These are phyloP conservation scores for Trametes cinnabarina DNA, from an alignment of 768 basidiomycete species.

Conservation along the genomic window DNA sequence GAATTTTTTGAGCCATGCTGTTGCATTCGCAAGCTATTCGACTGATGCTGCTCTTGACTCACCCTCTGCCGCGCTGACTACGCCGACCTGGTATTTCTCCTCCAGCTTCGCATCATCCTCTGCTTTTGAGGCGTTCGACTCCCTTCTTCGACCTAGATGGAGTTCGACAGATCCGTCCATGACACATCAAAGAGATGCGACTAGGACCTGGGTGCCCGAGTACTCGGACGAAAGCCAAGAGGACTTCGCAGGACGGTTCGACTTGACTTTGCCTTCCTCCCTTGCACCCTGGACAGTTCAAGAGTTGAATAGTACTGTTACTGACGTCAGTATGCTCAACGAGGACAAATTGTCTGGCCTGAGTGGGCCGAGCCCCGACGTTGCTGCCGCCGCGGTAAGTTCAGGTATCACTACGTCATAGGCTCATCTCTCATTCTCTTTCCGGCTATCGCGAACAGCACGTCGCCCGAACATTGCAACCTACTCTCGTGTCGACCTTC, in stretches of 20 bases:
- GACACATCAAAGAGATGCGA: neutral
- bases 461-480: conserved; percentile 71
- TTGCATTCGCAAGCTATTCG: conserved; percentile 24
- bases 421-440: neutral
- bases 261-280: conserved; percentile 8
- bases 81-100: conserved; percentile 64
- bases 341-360: neutral
- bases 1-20: conserved; percentile 56
- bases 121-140: conserved; percentile 55
- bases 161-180: neutral
- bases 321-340: neutral
- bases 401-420: too few species aligned
- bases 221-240: conserved; percentile 36
- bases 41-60: neutral
- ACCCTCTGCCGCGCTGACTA: conserved; percentile 15
- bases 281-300: conserved; percentile 23
- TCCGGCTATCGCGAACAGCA: conserved; percentile 40
- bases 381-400: conserved; percentile 20
- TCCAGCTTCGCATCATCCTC: conserved; percentile 53
- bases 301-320: conserved; percentile 21
- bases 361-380: conserved; percentile 10
- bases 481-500: conserved; percentile 78
- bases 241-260: conserved; percentile 29
- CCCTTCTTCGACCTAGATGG: conserved; percentile 36
- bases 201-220: conserved; percentile 35